Conservation (phyloP, 805 yeast species). For the Spathaspora sp. region DNA sequence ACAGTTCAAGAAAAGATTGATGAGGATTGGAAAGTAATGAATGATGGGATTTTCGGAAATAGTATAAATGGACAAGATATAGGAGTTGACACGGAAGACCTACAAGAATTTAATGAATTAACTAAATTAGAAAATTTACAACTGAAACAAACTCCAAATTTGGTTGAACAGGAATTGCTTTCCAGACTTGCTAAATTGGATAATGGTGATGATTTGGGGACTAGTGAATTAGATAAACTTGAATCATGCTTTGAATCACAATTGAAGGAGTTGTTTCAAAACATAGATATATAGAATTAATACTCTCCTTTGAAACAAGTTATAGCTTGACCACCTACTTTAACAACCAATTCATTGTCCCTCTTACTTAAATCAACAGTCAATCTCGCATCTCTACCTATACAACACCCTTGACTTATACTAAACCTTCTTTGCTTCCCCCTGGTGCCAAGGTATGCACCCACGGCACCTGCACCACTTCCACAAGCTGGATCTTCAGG, state of each 20-base stretch:
- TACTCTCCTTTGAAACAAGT: slow-evolving; percentile 34
- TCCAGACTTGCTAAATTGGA: slow-evolving; percentile 11
- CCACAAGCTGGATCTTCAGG: slow-evolving; percentile 58
- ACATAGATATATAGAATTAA: not conserved
- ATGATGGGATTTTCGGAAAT: slow-evolving; percentile 25
- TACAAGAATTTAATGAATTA: slow-evolving; percentile 36
- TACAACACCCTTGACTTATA: slow-evolving; percentile 36
- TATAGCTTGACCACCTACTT: slow-evolving; percentile 39
- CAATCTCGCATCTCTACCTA: slow-evolving; percentile 37
- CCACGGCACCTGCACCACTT: slow-evolving; percentile 38
- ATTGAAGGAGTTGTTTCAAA: slow-evolving; percentile 4
- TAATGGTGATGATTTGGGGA: slow-evolving; percentile 12
- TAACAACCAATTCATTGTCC: slow-evolving; percentile 9
- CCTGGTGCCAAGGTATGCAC: slow-evolving; percentile 16
- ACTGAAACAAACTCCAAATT: slow-evolving; percentile 4
- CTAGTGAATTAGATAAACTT: slow-evolving; percentile 31
- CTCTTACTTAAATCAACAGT: slow-evolving; percentile 12
- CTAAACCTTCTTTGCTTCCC: slow-evolving; percentile 19
- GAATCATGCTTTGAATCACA: slow-evolving; percentile 12
- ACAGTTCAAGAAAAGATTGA: slow-evolving; percentile 20
- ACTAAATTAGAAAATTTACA: slow-evolving; percentile 14
- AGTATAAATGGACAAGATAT: slow-evolving; percentile 34
- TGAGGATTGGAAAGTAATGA: slow-evolving; percentile 44
- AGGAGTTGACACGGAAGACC: slow-evolving; percentile 1
- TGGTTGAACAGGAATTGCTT: not conserved